Evolutionary conservation across 768 basidiomycete species (phyloP), one percentile per base, ranked within the genome.

Genomic region (Coprinellus micaceus): DNA sequence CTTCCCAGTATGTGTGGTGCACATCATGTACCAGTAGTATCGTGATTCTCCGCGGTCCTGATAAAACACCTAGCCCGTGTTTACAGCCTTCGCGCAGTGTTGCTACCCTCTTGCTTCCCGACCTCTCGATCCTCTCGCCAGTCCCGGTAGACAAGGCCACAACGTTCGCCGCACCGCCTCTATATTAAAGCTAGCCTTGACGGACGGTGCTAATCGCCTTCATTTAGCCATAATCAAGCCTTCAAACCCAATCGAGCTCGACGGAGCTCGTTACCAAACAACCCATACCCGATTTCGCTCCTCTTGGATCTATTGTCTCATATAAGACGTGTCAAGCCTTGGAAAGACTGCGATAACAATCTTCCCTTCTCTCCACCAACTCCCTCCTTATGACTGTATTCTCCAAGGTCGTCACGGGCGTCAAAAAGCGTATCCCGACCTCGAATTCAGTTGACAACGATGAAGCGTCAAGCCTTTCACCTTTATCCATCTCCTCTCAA

Each of bases 341-440:
- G 26, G n/a, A 33, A 21, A n/a, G 13, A 15, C n/a, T 17, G 44
- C 33, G 49, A 51, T 51, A 51, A 37, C 33, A 15, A 51, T 54
- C 53, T 54, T n/a, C 36, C 53, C n/a, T 25, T 19, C 21, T 46
- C 41, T 6, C 25, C 49, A 30, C 25, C 49, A 25, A 17, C 19
- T 36, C 49, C 53, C 12, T 43, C 30, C 33, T 29, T 29, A 54
- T 54, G 53, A 44, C 53, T n/a, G 43, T 54, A 6, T 44, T 54
- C 53, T 36, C 53, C 11, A 54, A 54, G 26, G 53, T 54, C 26
- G 53, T 44, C 1, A 26, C 53, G 15, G 63, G 61, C 37, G 57
- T 65, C 36, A 61, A 65, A 39, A 62, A 61, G 22, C 64, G 62
- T 48, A 40, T 22, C 54, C 64, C 46, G 29, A 33, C 50, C n/a